Base-by-base conservation (phyloP, 2,329 filamentous ascomycete genomes). In the Venturia pyrina region DNA sequence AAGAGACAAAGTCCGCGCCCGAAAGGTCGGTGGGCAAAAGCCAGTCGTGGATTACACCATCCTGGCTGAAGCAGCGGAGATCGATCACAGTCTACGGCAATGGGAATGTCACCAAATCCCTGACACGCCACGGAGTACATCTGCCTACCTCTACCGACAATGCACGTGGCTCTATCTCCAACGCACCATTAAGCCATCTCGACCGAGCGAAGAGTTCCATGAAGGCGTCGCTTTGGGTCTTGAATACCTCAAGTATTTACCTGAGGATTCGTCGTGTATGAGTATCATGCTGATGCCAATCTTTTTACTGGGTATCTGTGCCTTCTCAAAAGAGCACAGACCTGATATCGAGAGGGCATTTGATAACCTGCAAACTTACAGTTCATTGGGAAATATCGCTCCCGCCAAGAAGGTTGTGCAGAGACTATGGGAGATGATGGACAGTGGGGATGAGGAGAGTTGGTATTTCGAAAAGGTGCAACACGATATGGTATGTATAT, bases 21-120 rank as follows among this genome's bases (percentile, higher is more conserved):
- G 90, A 63, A 87, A 91, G 70, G 77, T 81, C 65, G 73, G 83
- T 65, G 78, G 84, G 3, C 77, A 85, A 2, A 87, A 90, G 63
- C 89, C 89, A 0, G 81, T 84, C 0, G 87, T 93, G 53, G 87
- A 92, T 74, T 92, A 91, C 72, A 82, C 84, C 32, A 88, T 87
- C 13, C 79, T 95, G 11, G 88, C 87, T 70, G 84, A 85, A 59
- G 91, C 90, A 0, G 86, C 89, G 6, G 85, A 87, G 64, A 92
- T 96, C 70, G 89, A 96, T 69, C 83, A 83, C 17, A 87, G 84
- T 5, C 87, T 96, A 64, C 83, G 87, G 6, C 82, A 85, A 17
- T 96, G 92, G 92, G 82, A 83, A 32, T 90, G 90, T 2, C 79
- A 78, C 0, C 82, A 85, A 66, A 71, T 77, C 13, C 76, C 78